phyloP scores from a whole-genome alignment of 2,329 filamentous ascomycete species.

The Madurella fahalii region DNA sequence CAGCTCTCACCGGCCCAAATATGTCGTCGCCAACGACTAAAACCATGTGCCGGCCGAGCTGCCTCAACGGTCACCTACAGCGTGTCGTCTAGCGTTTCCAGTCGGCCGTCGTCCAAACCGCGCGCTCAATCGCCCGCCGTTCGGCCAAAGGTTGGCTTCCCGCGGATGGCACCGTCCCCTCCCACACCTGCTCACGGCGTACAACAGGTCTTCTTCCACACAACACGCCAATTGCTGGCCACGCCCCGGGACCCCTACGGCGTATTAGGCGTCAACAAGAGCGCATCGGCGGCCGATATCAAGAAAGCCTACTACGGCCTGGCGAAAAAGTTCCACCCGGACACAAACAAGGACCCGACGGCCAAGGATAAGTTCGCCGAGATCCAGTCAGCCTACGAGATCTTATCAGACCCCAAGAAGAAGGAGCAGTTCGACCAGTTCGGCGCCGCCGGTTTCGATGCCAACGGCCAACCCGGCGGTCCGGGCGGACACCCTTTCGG shows the following conservation, averaged over 20 bases:
- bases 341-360: conserved; percentile 92
- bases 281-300: conserved; percentile 79
- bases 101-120: conserved; percentile 6
- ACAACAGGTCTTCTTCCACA: conserved; percentile 47
- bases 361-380: conserved; percentile 95
- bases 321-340: conserved; percentile 95
- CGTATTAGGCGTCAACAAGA: conserved; percentile 77
- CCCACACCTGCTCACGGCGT: conserved; percentile 1
- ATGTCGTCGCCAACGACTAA: conserved; percentile 29
- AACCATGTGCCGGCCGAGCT: conserved; percentile 21
- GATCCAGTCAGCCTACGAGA: conserved; percentile 89
- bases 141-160: conserved; percentile 9
- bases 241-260: conserved; percentile 76
- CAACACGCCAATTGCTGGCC: conserved; percentile 48
- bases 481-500: conserved; percentile 58
- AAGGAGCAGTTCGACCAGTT: conserved; percentile 88
- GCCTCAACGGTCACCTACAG: conserved; percentile 22
- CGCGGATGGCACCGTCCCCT: not conserved
- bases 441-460: conserved; percentile 82
- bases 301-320: conserved; percentile 98
- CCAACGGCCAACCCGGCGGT: conserved; percentile 58
- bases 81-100: conserved; percentile 15
- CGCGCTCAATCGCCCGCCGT: not conserved
- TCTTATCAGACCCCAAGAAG: conserved; percentile 90
- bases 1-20: conserved; percentile 31